Percentiles rank a stretch among this genome's conserved stretches.
Evolutionary conservation across 164 flowering plant genomes (phyloP).

Genomic region (Echeveria elegans): DNA sequence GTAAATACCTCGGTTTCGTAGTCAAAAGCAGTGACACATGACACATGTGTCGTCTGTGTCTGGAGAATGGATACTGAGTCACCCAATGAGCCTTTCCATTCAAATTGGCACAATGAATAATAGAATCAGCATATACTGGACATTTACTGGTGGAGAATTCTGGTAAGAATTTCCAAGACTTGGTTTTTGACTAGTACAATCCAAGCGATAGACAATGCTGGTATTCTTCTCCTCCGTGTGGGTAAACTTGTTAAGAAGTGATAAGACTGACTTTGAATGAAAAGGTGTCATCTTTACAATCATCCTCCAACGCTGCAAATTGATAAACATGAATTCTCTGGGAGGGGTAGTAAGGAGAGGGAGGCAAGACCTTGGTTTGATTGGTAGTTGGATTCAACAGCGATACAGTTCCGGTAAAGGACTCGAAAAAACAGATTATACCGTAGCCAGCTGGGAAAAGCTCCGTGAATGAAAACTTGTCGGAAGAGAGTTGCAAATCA

Average conservation of each 20-base stretch:
- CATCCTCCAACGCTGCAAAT: neutral
- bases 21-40: neutral
- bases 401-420: neutral
- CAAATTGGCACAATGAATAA: neutral
- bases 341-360: neutral
- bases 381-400: neutral
- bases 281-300: neutral
- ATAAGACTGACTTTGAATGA: neutral
- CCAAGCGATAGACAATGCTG: neutral
- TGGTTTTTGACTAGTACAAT: neutral
- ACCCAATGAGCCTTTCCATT: neutral
- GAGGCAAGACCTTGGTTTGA: neutral
- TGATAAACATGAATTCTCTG: neutral
- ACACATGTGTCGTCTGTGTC: neutral
- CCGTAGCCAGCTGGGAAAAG: neutral
- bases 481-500: no score
- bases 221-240: neutral
- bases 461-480: no score
- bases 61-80: neutral
- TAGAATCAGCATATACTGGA: no score
- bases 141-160: neutral
- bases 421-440: neutral
- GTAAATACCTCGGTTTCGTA: neutral
- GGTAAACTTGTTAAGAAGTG: neutral
- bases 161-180: no score